Conservation (phyloP, 2,329 filamentous ascomycete species). For the Cytospora leucostoma region DNA sequence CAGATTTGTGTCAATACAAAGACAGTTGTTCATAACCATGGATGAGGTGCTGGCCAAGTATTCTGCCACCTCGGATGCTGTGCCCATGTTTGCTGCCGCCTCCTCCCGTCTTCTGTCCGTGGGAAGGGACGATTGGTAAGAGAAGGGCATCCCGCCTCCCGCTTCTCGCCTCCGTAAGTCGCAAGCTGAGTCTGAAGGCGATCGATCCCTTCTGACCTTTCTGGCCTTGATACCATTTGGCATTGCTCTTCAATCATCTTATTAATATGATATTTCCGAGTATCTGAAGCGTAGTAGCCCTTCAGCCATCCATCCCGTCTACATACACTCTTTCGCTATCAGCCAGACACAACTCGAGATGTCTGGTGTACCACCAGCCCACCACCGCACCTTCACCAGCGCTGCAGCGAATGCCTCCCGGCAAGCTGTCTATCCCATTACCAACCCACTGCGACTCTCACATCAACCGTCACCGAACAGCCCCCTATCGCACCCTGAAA, state of each 20-base stretch:
- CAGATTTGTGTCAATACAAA: slow-evolving; percentile 12
- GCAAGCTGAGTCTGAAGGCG: not conserved
- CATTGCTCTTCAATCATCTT: not conserved
- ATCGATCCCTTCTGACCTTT: not conserved
- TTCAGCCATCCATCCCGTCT: not conserved
- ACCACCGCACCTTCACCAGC: not conserved
- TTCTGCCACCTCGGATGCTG: not conserved
- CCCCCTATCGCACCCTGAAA: not conserved
- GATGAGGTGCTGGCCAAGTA: not conserved
- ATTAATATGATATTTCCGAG: not conserved
- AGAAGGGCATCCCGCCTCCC: not conserved
- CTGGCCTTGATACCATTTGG: not conserved
- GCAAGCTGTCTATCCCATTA: not conserved
- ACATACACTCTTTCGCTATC: slow-evolving; percentile 11
- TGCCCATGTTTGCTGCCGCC: not conserved
- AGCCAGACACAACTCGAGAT: slow-evolving; percentile 3
- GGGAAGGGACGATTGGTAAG: not conserved
- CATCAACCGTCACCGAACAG: not conserved
- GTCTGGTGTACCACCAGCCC: not conserved
- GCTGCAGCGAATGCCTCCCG: not conserved
- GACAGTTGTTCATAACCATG: slow-evolving; percentile 1
- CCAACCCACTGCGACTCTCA: not conserved
- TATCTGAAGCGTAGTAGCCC: not conserved
- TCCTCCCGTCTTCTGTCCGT: not conserved
- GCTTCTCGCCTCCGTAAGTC: not conserved